Evolutionary conservation across 352 stramenopile genomes (phyloP), one percentile per base, ranked within the genome.

Genomic region (Pythium aphanidermatum): DNA sequence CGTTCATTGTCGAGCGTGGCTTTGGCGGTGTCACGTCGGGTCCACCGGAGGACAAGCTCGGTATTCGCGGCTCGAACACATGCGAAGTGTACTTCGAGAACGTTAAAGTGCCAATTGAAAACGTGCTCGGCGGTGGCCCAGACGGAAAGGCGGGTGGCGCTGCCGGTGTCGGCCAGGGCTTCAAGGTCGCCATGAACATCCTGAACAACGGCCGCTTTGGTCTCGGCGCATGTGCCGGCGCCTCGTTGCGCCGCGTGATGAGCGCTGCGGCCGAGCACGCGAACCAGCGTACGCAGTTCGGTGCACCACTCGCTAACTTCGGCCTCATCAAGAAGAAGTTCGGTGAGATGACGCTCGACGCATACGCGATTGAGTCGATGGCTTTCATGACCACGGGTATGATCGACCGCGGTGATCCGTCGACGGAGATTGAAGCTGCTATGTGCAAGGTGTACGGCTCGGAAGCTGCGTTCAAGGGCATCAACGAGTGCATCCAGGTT

Each of bases 41-140:
- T 5, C 84, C 80, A 16, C 83, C 92, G 5, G 96, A 99, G 68
- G 92, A 98, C 60, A 99, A 99, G 65, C 69, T 99, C n/a, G 96
- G 96, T 17, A 92, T 99, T 30, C 81, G 89, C 34, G 95, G 95
- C 13, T 98, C 91, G n/a, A 98, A 95, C 56, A 99, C 96, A 2
- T 98, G 93, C 55, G 80, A 97, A 45, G 75, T 99, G 3, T 95
- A 83, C 46, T 98, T 99, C 41, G 94, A 98, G 37, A 92, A 98
- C 66, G 91, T 95, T 42, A 87, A 96, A 60, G 84, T 99, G 19
- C 87, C 88, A 1, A 90, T 91, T 39, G 80, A 93, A 55, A 95
- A 95, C 47, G 82, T 96, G 23, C 65, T 97, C 13, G 88, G 88
- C 6, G 78, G 83, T 31, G 86, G 83, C 1, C 53, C 65, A 2